Evolutionary conservation across 345 rosid genomes (phyloP).

Genomic region (Bruguiera gymnorhiza): DNA sequence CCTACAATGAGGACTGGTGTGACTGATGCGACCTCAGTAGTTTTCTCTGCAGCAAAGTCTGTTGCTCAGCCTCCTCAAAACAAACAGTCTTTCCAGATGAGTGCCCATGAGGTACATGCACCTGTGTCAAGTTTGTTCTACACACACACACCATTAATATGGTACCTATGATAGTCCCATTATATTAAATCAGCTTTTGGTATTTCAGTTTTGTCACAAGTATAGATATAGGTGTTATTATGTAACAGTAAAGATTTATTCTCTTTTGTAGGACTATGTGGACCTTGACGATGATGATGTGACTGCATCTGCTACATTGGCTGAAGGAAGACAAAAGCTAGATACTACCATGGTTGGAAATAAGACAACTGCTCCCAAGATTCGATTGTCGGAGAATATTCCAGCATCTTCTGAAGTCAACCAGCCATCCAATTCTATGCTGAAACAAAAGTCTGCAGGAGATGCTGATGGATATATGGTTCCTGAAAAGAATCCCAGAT

Average conservation of each 20-base stretch:
- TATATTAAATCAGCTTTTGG: background rate
- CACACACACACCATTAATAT: background rate
- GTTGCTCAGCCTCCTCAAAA: slow-evolving; percentile 32
- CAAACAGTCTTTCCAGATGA: slow-evolving; percentile 66
- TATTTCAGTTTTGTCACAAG: no score
- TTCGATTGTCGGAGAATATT: slow-evolving; percentile 30
- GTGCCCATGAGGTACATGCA: slow-evolving; percentile 67
- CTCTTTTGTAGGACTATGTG: slow-evolving; percentile 51
- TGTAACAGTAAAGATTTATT: no score
- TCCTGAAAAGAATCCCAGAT: slow-evolving; percentile 33
- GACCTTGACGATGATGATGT: slow-evolving; percentile 67
- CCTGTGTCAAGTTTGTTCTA: background rate
- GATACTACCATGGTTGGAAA: slow-evolving; percentile 28
- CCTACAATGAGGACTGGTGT: slow-evolving; percentile 25
- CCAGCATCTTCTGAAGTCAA: slow-evolving; percentile 34
- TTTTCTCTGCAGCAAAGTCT: slow-evolving; percentile 34
- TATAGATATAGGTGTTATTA: no score
- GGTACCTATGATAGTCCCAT: background rate
- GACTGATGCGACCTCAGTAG: slow-evolving; percentile 27
- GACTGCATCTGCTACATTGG: slow-evolving; percentile 23
- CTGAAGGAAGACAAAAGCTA: slow-evolving; percentile 36
- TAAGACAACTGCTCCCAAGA: slow-evolving; percentile 33
- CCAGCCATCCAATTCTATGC: slow-evolving; percentile 18
- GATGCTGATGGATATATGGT: slow-evolving; percentile 31
- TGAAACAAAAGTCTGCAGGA: slow-evolving; percentile 33